Percentiles rank a stretch among this genome's conserved stretches.
These are phyloP conservation scores for Hanseniaspora guilliermondii DNA, from an alignment of 805 yeast species.

Conservation along the genomic window DNA sequence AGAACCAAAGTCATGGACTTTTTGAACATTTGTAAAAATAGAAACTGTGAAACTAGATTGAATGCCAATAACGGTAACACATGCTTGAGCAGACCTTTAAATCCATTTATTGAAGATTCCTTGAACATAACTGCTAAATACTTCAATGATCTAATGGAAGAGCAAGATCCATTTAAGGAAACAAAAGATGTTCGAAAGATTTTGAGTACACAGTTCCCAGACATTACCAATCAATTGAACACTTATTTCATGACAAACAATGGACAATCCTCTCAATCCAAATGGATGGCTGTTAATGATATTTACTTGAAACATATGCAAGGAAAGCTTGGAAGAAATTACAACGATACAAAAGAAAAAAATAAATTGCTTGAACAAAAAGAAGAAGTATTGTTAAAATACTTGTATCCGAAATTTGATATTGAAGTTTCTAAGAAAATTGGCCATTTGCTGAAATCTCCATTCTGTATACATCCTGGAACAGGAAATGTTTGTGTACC, in stretches of 20 bases:
- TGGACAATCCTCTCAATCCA: constrained; percentile 42
- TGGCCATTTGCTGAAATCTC: constrained; percentile 86
- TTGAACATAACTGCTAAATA: constrained; percentile 23
- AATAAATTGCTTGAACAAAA: constrained; percentile 25
- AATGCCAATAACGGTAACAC: constrained; percentile 31
- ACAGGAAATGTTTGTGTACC: constrained; percentile 96
- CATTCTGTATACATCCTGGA: constrained; percentile 92
- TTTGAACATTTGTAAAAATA: constrained; percentile 56
- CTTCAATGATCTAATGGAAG: constrained; percentile 47
- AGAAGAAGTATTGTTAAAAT: constrained; percentile 68
- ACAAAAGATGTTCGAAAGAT: constrained; percentile 2
- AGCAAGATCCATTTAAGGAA: constrained; percentile 78
- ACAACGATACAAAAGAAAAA: constrained; percentile 11
- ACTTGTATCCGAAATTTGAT: constrained; percentile 84
- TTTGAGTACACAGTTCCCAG: constrained; percentile 31
- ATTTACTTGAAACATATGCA: constrained; percentile 45
- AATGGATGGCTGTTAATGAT: constrained; percentile 68
- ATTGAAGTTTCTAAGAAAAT: constrained; percentile 81
- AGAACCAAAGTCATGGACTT: constrained; percentile 76
- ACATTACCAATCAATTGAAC: constrained; percentile 44
- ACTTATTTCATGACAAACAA: constrained; percentile 50
- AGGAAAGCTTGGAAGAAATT: constrained; percentile 9
- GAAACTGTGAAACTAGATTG: constrained; percentile 36
- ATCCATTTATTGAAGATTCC: constrained; percentile 75
- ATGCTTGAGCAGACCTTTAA: constrained; percentile 52